Base-by-base conservation (phyloP, 129 eudicot species). In the Chrysanthemum makinoi region DNA sequence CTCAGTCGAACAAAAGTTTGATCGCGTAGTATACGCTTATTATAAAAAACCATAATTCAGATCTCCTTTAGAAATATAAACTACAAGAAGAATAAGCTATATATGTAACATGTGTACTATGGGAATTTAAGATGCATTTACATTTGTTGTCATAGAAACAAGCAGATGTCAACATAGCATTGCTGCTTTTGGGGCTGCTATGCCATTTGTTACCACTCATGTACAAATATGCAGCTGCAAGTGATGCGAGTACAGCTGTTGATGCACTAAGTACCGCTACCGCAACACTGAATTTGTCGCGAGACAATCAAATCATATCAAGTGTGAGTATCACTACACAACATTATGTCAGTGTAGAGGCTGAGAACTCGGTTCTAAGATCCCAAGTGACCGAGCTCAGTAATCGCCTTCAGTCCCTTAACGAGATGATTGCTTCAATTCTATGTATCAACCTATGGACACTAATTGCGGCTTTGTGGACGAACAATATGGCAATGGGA, bases 331-430 rank as follows among this genome's bases (percentile, higher is more conserved):
- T 77, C 73, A 86, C 96, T 19, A 84, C 93, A 10, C 93, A 87
- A 66, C 80, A 82, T 69, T 87, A 44, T 33, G 62, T 81, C 26
- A 79, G 63, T 35, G 75, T 94, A 69, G 96, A 94, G 77, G 80
- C 90, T 4, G 97, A 94, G 76, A 94, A 94, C 67, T 72, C 80
- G 0, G 73, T 94, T 30, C 73, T 94, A 63, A 79, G 89, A 60
- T 94, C 97, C 64, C 99, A 84, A 60, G 85, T 75, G 75, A 84
- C 66, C 6, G 99, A 94, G 82, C 93, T 94, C 43, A 85, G 85
- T 75, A 86, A 87, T 61, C 89, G 85, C 73, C 78, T 94, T 44
- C 83, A 87, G 70, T 87, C 91, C 3, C 81, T 94, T 22, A 80
- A 85, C 58, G 88, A 90, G 54, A 94, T 94, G 15, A 68, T 82